phyloP scores from a whole-genome alignment of 208 protist genomes.

The Leishmania gerbilli region DNA sequence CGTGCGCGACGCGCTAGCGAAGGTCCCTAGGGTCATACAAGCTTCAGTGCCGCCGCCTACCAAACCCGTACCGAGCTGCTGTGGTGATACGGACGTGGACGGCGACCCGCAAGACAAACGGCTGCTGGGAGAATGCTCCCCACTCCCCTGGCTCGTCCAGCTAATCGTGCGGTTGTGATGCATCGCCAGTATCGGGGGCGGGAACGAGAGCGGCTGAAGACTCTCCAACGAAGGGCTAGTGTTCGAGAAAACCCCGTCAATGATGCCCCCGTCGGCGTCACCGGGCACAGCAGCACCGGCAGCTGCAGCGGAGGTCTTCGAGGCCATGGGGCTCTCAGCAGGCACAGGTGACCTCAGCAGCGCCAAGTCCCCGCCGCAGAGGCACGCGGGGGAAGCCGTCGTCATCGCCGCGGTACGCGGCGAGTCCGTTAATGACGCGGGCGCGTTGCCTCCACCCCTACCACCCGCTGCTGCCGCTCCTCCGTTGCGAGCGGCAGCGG shows the following conservation, averaged over 20 bases:
- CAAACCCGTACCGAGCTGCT: constrained; percentile 9
- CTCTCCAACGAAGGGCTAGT: constrained; percentile 8
- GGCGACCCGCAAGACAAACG: constrained; percentile 27
- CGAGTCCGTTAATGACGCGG: not conserved
- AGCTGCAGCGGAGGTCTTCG: not conserved
- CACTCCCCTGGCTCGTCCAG: constrained; percentile 20
- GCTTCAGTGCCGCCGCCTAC: not conserved
- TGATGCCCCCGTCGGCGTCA: not conserved
- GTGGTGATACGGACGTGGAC: constrained; percentile 14
- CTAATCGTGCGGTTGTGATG: constrained; percentile 19
- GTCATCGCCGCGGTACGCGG: not conserved
- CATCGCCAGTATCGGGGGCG: not conserved
- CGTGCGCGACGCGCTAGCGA: constrained; percentile 8
- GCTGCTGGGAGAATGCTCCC: constrained; percentile 21
- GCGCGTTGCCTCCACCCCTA: not conserved
- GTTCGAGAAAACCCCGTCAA: constrained; percentile 4
- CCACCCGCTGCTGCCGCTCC: not conserved
- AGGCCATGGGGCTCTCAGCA: not conserved
- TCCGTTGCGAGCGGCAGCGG: not conserved
- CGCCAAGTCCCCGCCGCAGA: constrained; percentile 10
- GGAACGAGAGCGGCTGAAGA: constrained; percentile 19
- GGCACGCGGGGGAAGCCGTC: not conserved
- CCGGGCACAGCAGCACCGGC: not conserved
- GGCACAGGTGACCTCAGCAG: not conserved
- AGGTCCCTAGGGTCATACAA: not conserved